These are phyloP conservation scores for Amoeboaphelidium occidentale DNA, from an alignment of 371 early-diverging fungal species.

Conservation along the genomic window DNA sequence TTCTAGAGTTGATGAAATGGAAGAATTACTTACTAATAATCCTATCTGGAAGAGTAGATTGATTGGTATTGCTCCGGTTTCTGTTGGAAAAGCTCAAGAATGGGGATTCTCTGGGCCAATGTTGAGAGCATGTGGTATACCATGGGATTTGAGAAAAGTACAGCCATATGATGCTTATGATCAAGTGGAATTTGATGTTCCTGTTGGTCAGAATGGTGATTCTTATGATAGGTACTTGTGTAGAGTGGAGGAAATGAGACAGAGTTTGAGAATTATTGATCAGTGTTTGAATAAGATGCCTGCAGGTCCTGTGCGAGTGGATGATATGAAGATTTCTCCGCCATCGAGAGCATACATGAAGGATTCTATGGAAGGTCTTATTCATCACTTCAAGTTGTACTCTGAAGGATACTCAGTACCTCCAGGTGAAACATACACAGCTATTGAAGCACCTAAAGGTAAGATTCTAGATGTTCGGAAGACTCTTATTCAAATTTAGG, in stretches of 20 bases:
- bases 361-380: slow-evolving; percentile 91
- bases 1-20: slow-evolving; percentile 73
- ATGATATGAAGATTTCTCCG: slow-evolving; percentile 90
- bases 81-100: slow-evolving; percentile 61
- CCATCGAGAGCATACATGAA: slow-evolving; percentile 88
- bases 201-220: slow-evolving; percentile 82
- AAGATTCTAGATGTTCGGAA: no score
- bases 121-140: slow-evolving; percentile 75
- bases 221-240: slow-evolving; percentile 84
- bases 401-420: slow-evolving; percentile 93
- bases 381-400: slow-evolving; percentile 93
- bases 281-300: slow-evolving; percentile 92
- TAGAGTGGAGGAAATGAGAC: slow-evolving; percentile 96
- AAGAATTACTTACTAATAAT: slow-evolving; percentile 73
- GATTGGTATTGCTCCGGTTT: slow-evolving; percentile 60
- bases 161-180: slow-evolving; percentile 75
- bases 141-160: slow-evolving; percentile 84
- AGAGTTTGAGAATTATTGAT: slow-evolving; percentile 71
- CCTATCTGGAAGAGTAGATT: slow-evolving; percentile 85
- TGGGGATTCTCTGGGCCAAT: slow-evolving; percentile 85
- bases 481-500: slow-evolving; percentile 19
- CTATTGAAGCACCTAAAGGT: slow-evolving; percentile 92
- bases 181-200: slow-evolving; percentile 82
- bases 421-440: slow-evolving; percentile 86
- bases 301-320: slow-evolving; percentile 74